Evolutionary conservation across 1,284 basidiomycete species (phyloP).

Genomic region (Earliella scabrosa): DNA sequence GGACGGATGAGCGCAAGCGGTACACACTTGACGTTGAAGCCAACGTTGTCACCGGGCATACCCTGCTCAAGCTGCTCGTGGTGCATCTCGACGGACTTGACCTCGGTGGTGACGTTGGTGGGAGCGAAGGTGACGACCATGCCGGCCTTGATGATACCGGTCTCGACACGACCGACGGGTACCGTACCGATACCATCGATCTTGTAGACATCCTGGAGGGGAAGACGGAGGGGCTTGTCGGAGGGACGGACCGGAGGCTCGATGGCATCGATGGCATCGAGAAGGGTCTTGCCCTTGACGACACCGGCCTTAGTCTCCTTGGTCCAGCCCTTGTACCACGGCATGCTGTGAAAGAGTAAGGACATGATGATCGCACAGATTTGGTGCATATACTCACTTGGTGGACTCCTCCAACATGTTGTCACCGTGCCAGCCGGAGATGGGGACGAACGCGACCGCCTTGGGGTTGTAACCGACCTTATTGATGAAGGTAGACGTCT

Average conservation of each 20-base stretch:
- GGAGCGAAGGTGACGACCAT: conserved; percentile 99
- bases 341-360: conserved; percentile 89
- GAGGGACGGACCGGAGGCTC: conserved; percentile 96
- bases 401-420: conserved; percentile 99
- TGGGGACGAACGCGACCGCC: conserved; percentile 97
- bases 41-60: conserved; percentile 98
- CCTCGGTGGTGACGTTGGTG: conserved; percentile 99
- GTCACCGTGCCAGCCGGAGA: conserved; percentile 99
- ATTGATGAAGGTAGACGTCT: conserved; percentile 99
- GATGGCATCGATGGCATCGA: conserved; percentile 99
- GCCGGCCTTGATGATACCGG: conserved; percentile 99
- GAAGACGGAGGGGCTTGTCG: conserved; percentile 99
- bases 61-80: conserved; percentile 98
- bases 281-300: conserved; percentile 97
- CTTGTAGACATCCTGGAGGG: conserved; percentile 99
- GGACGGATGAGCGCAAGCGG: conserved; percentile 5
- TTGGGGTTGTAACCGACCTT: conserved; percentile 99
- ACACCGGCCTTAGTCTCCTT: conserved; percentile 95
- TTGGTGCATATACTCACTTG: conserved; percentile 71
- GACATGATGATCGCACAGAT: too few relatives aligned
- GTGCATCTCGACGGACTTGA: conserved; percentile 99
- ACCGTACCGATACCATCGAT: conserved; percentile 99
- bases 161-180: conserved; percentile 99
- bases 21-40: conserved; percentile 93
- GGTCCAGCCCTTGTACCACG: conserved; percentile 99